A percentile compares a stretch with the other conserved stretches of the same genome.
phyloP scores from a whole-genome alignment of 2,329 filamentous ascomycete genomes.

The Cadophora malorum region DNA sequence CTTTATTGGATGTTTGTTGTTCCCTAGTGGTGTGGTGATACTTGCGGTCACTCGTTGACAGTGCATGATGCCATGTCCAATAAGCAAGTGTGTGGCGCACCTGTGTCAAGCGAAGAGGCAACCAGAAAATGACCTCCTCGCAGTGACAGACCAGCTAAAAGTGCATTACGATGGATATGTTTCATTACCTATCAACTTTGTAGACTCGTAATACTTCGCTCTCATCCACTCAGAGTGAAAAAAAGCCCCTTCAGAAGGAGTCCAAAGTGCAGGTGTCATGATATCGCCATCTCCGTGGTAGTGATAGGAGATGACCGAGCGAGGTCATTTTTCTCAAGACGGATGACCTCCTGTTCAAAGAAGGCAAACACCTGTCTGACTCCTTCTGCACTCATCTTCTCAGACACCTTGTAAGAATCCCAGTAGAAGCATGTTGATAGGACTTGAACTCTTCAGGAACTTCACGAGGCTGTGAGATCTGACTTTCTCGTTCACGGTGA shows the following conservation, averaged over 20 bases:
- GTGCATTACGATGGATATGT: neutral
- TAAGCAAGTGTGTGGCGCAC: neutral
- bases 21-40: neutral
- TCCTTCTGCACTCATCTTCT: neutral
- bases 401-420: neutral
- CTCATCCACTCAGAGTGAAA: too few relatives aligned
- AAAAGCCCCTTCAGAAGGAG: too few relatives aligned
- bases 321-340: neutral
- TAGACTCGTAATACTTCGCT: too few relatives aligned
- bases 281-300: neutral
- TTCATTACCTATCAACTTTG: too few relatives aligned
- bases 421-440: too few relatives aligned
- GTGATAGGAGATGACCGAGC: neutral
- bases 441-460: neutral
- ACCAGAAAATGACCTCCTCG: too few relatives aligned
- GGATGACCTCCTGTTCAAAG: neutral
- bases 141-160: neutral
- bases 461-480: neutral
- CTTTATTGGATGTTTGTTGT: too few relatives aligned
- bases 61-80: too few relatives aligned
- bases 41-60: neutral
- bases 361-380: constrained; percentile 5
- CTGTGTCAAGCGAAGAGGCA: too few relatives aligned
- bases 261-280: neutral
- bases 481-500: neutral